Base-by-base conservation (phyloP, 23 red algal species). In the Gracilariopsis chorda region DNA sequence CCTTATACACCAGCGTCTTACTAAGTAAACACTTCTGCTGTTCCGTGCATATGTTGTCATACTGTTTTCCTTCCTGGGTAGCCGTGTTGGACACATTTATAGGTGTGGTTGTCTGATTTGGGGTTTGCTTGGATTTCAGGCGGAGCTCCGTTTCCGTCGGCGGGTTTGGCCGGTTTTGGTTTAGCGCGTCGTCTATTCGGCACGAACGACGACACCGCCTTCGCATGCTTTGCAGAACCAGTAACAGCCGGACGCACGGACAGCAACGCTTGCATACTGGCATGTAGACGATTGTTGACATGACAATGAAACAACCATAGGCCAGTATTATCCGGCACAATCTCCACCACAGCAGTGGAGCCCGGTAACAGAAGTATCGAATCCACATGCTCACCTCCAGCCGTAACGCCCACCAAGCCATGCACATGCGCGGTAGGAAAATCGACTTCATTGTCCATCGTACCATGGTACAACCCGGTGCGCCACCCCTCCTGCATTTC, bases 401-500 rank as follows among this genome's bases (percentile, higher is more conserved):
- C 60, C 4, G 30, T 36, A 35, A 69, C 82, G 20, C 82, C 82
- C 0, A 86, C 82, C 53, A 86, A 10, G 21, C 82, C 82, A 59
- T 86, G 82, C 40, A 86, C 20, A 34, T 86, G 82, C 4, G 65
- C 61, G 44, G 82, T 86, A 42, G 68, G 82, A 23, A 86, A 56
- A 37, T 86, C 82, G 2, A 86, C 82, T 24, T 86, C 82, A 39
- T 86, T 86, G 61, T 59, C 82, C 20, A 86, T 59, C 1, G 82
- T 14, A 4, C 20, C 82, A 20, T 49, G 47, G 41, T 69, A 72
- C 61, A 53, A 65, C 23, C 60, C 10, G 21, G 41, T 37, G 21
- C 32, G 55, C 11, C 47, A 21, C 2, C 61, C 61, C 36, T 62
- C 33, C 41, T 67, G 40, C 12, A 86, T 7, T 27, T 67, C 29